Percentiles rank a stretch among this genome's conserved stretches.
Evolutionary conservation across 2,329 filamentous ascomycete species (phyloP).

Genomic region (Colletotrichum acutatum): DNA sequence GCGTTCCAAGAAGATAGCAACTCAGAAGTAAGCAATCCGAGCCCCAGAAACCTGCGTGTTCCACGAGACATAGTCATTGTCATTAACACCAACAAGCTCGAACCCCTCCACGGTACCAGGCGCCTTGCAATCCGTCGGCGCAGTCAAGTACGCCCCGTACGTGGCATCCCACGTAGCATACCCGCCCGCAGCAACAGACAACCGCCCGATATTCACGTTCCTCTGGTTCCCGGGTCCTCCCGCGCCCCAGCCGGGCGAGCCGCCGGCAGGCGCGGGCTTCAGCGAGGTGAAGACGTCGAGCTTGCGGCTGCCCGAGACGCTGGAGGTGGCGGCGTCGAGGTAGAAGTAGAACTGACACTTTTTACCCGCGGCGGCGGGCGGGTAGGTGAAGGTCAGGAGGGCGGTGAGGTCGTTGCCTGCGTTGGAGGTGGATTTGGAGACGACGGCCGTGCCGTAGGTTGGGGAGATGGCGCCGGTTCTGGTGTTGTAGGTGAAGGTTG

Average conservation of each 20-base stretch:
- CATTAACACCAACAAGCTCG: conserved; percentile 36
- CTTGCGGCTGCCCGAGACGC: conserved; percentile 38
- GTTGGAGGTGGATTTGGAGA: conserved; percentile 40
- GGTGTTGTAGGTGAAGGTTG: conserved; percentile 39
- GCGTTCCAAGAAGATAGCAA: background rate
- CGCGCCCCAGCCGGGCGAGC: conserved; percentile 37
- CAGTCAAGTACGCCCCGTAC: conserved; percentile 28
- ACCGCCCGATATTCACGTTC: conserved; percentile 36
- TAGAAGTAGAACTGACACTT: conserved; percentile 43
- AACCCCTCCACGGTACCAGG: conserved; percentile 31
- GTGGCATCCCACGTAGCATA: conserved; percentile 33
- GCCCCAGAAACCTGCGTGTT: conserved; percentile 19
- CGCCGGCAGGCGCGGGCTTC: conserved; percentile 37
- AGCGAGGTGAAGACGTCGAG: conserved; percentile 43
- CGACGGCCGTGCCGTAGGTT: conserved; percentile 22
- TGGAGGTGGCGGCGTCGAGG: conserved; percentile 35
- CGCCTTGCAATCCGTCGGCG: conserved; percentile 33
- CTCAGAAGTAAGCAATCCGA: conserved; percentile 32
- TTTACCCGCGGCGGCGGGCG: conserved; percentile 36
- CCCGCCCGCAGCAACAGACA: conserved; percentile 10
- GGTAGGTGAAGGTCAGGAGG: conserved; percentile 44
- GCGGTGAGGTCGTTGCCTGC: conserved; percentile 42
- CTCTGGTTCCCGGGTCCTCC: conserved; percentile 42
- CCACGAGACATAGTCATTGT: conserved; percentile 33
- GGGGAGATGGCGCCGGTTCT: conserved; percentile 39